phyloP scores from a whole-genome alignment of 345 rosid species.

The Lagerstroemia speciosa region DNA sequence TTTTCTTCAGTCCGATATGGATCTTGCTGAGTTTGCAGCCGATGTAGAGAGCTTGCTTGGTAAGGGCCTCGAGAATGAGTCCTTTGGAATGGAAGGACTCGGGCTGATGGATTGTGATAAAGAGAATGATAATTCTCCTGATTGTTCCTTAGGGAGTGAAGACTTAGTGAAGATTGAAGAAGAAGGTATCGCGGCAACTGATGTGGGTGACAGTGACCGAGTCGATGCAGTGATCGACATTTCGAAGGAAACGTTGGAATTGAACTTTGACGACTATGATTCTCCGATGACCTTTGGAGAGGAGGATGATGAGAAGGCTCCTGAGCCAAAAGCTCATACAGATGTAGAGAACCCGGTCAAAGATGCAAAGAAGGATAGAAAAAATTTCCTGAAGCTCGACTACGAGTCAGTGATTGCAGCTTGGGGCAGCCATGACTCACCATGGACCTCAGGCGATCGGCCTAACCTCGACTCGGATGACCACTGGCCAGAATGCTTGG shows the following conservation, averaged over 20 bases:
- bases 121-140: constrained; percentile 14
- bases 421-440: constrained; percentile 63
- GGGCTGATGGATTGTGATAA: constrained; percentile 40
- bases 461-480: constrained; percentile 49
- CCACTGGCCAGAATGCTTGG: constrained; percentile 46
- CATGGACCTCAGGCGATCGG: constrained; percentile 64
- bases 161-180: constrained; percentile 42
- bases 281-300: constrained; percentile 36
- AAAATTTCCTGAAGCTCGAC: constrained; percentile 45
- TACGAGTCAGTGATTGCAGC: constrained; percentile 57
- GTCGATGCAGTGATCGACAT: constrained; percentile 20
- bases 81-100: constrained; percentile 63
- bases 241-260: constrained; percentile 46
- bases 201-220: constrained; percentile 7
- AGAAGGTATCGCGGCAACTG: constrained; percentile 18
- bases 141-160: constrained; percentile 5
- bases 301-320: constrained; percentile 26
- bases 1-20: constrained; percentile 68
- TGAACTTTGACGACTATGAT: constrained; percentile 60
- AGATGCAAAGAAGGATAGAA: constrained; percentile 28
- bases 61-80: constrained; percentile 54
- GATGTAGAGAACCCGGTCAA: constrained; percentile 4
- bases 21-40: constrained; percentile 81
- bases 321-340: constrained; percentile 8
- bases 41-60: constrained; percentile 84